A percentile compares a stretch with the other conserved stretches of the same genome.
Evolutionary conservation across 192 early-diverging fungal genomes (phyloP).

Genomic region (Oehlia diaphana): DNA sequence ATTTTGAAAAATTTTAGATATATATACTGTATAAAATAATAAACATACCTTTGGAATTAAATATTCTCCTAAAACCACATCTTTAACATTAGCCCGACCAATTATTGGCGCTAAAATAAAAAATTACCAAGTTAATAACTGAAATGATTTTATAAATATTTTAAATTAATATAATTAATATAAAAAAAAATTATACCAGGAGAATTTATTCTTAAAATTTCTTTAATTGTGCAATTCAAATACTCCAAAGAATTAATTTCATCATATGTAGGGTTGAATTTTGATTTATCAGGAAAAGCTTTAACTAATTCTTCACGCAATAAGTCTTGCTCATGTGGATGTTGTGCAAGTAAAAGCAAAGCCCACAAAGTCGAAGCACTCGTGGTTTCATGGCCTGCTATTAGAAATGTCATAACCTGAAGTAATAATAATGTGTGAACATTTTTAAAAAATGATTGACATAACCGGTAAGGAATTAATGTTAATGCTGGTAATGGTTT

Average conservation of each 20-base stretch:
- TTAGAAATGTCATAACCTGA: slow-evolving; percentile 15
- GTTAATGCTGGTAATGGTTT: no score
- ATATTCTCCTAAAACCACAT: slow-evolving; percentile 41
- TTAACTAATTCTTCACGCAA: slow-evolving; percentile 51
- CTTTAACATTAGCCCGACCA: slow-evolving; percentile 37
- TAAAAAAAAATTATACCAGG: slow-evolving; percentile 27
- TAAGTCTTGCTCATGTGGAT: slow-evolving; percentile 43
- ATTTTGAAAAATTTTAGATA: neutral
- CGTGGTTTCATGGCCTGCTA: slow-evolving; percentile 62
- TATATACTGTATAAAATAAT: neutral
- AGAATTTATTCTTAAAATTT: slow-evolving; percentile 49
- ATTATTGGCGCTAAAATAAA: slow-evolving; percentile 39
- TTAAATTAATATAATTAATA: no score
- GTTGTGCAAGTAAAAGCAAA: slow-evolving; percentile 47
- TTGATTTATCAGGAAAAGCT: slow-evolving; percentile 30
- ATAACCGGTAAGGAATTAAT: no score
- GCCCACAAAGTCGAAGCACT: slow-evolving; percentile 49
- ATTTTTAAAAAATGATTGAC: neutral
- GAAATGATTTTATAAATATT: no score
- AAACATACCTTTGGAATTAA: slow-evolving; percentile 49
- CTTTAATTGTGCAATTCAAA: slow-evolving; percentile 55
- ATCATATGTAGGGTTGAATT: slow-evolving; percentile 43
- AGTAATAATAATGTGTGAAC: neutral
- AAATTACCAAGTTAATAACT: neutral
- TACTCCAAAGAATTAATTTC: slow-evolving; percentile 47